Conservation (phyloP, 176 grass and related monocot species). For the Olyra latifolia region DNA sequence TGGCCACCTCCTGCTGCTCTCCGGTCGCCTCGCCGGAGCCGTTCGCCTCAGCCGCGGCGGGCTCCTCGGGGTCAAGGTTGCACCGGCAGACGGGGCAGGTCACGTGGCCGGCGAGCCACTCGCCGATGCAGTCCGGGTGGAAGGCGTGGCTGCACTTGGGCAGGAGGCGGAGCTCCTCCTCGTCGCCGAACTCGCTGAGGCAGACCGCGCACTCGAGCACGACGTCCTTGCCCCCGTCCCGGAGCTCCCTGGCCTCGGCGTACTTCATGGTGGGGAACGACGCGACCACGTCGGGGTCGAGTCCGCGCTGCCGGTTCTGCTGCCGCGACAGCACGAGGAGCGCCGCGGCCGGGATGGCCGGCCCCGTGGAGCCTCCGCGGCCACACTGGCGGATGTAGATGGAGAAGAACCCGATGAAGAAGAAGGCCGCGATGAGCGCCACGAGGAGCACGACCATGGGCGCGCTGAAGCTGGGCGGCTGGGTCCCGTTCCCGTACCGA, state of each 20-base stretch:
- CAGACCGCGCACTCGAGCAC: conserved; percentile 77
- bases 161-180: conserved; percentile 64
- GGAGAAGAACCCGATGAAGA: conserved; percentile 71
- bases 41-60: neutral
- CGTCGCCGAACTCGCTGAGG: conserved; percentile 76
- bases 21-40: neutral
- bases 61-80: conserved; percentile 45
- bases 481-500: neutral
- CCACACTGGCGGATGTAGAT: conserved; percentile 69
- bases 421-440: conserved; percentile 64
- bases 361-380: neutral
- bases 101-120: conserved; percentile 70
- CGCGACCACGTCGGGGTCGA: conserved; percentile 59
- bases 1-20: conserved; percentile 18
- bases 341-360: conserved; percentile 37
- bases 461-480: conserved; percentile 54
- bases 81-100: conserved; percentile 82
- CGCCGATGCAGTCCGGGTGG: conserved; percentile 81
- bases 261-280: conserved; percentile 75
- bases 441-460: conserved; percentile 66
- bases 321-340: conserved; percentile 36
- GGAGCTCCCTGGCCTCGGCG: conserved; percentile 61
- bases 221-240: conserved; percentile 23
- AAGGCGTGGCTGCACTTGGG: conserved; percentile 76
- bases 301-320: conserved; percentile 36